Percentiles rank a stretch among this genome's conserved stretches.
Conservation (phyloP, 345 rosid genomes). For the Mangifera indica region DNA sequence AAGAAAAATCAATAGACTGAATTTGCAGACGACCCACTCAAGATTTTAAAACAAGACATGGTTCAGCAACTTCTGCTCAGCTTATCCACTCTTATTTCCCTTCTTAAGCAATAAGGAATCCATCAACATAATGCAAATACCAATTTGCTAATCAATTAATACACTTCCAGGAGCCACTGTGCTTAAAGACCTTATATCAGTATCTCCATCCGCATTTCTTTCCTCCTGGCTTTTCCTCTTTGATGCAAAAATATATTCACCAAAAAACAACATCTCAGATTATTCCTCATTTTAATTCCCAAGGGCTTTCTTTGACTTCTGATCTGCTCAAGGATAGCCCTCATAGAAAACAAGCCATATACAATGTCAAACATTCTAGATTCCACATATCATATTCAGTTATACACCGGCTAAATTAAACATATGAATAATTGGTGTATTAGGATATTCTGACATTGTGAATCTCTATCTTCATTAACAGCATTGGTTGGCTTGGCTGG, state of each 20-base stretch:
- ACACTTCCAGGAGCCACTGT: neutral
- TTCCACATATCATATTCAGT: neutral
- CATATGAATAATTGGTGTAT: too few species aligned
- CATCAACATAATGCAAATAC: neutral
- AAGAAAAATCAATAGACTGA: neutral
- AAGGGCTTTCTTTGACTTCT: neutral
- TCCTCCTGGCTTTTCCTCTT: neutral
- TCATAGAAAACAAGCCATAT: neutral
- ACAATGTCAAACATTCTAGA: neutral
- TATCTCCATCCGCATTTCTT: neutral
- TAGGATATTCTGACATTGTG: neutral
- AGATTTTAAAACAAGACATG: neutral
- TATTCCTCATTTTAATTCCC: slow-evolving; percentile 5
- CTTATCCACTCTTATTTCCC: neutral
- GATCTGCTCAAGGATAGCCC: neutral
- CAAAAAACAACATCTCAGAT: neutral
- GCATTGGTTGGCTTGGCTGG: neutral
- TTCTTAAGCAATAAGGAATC: neutral
- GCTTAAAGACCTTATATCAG: neutral
- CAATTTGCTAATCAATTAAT: neutral
- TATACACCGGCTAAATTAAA: neutral
- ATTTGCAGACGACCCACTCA: neutral
- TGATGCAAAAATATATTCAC: neutral
- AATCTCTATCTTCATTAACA: neutral
- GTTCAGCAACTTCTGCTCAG: neutral